These are phyloP conservation scores for Ochetophila trinervis DNA, from an alignment of 306 rosid species.

Conservation along the genomic window DNA sequence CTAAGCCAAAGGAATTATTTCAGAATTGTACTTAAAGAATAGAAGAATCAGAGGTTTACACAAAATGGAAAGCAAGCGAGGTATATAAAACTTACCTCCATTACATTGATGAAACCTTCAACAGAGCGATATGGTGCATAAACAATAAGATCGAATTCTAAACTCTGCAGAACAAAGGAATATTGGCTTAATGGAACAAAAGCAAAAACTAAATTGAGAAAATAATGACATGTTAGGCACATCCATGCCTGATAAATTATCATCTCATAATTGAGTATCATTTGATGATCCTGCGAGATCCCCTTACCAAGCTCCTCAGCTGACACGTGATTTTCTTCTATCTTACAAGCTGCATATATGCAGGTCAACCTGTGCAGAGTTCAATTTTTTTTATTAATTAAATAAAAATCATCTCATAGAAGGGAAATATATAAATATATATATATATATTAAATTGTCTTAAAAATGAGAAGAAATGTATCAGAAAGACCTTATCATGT, in stretches of 20 bases:
- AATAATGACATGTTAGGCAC: slow-evolving; percentile 37
- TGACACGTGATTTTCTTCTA: slow-evolving; percentile 97
- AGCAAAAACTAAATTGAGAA: slow-evolving; percentile 16
- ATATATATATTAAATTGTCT: neutral
- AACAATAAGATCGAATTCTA: slow-evolving; percentile 92
- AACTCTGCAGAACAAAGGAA: slow-evolving; percentile 54
- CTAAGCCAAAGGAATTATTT: slow-evolving; percentile 11
- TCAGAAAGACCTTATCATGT: neutral
- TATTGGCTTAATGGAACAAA: neutral
- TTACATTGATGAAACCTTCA: slow-evolving; percentile 70
- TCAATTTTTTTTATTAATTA: neutral
- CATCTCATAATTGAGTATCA: slow-evolving; percentile 99
- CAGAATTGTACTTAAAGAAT: slow-evolving; percentile 8
- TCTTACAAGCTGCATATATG: slow-evolving; percentile 95
- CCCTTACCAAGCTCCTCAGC: slow-evolving; percentile 99
- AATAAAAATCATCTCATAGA: neutral
- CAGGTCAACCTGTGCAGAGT: slow-evolving; percentile 79
- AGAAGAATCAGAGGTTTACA: neutral
- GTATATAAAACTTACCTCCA: slow-evolving; percentile 49
- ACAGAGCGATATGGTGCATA: slow-evolving; percentile 85
- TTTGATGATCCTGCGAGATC: slow-evolving; percentile 96
- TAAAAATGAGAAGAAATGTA: neutral
- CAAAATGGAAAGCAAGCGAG: neutral
- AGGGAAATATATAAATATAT: neutral
- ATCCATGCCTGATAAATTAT: slow-evolving; percentile 97